Evolutionary conservation across 352 stramenopile species (phyloP).

Genomic region (Phytophthora citrophthora): DNA sequence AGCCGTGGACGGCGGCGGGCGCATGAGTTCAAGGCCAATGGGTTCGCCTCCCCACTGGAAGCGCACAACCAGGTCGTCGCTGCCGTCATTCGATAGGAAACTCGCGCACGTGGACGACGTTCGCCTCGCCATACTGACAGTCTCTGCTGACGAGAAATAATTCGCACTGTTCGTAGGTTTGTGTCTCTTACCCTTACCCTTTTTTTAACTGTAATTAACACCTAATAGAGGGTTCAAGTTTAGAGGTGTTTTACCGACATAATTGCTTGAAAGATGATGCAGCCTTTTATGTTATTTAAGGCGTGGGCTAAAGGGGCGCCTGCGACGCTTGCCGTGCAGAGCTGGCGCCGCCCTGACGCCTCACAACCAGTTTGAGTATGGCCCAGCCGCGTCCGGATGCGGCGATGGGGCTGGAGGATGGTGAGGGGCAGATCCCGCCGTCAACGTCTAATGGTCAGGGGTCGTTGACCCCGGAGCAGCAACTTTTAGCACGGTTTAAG

Average conservation of each 20-base stretch:
- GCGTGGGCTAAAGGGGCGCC: constrained; percentile 5
- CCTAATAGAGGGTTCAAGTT: too few relatives aligned
- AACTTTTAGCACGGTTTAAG: constrained; percentile 75
- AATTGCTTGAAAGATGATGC: background rate
- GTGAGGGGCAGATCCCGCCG: constrained; percentile 6
- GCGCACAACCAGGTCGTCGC: constrained; percentile 60
- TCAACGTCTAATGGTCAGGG: background rate
- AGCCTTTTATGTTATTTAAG: constrained; percentile 13
- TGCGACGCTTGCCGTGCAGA: constrained; percentile 21
- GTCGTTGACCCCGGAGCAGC: constrained; percentile 48
- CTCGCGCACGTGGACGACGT: constrained; percentile 40
- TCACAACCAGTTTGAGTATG: constrained; percentile 22
- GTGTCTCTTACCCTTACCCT: background rate
- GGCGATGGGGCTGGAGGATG: background rate
- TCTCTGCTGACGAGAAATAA: too few relatives aligned
- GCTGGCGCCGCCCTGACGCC: background rate
- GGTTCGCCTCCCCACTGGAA: constrained; percentile 61
- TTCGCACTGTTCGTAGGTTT: background rate
- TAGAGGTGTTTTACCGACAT: background rate
- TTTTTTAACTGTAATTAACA: too few relatives aligned
- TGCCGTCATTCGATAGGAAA: constrained; percentile 52
- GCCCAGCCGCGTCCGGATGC: constrained; percentile 15
- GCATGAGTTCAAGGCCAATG: constrained; percentile 69
- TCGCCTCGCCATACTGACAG: constrained; percentile 5
- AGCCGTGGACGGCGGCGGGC: constrained; percentile 24